These are phyloP conservation scores for Myrica gale DNA, from an alignment of 306 rosid genomes.

Conservation along the genomic window DNA sequence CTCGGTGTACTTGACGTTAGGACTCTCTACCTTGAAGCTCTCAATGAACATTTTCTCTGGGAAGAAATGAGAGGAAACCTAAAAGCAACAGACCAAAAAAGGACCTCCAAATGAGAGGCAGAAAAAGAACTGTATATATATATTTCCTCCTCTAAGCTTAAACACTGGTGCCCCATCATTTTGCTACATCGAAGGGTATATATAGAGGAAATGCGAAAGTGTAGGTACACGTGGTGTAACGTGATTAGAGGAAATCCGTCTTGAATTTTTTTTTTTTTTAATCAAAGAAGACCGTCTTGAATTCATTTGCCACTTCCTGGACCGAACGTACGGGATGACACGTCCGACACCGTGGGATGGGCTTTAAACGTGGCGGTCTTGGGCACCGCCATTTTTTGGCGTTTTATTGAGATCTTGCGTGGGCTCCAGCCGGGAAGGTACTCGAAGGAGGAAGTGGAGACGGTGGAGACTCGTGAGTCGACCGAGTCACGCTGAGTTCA, in stretches of 20 bases:
- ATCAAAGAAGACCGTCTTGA: too few species aligned
- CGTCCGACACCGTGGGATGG: too few species aligned
- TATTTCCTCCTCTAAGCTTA: neutral
- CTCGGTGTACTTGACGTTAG: conserved; percentile 68
- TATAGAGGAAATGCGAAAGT: conserved; percentile 31
- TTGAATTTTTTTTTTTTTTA: too few species aligned
- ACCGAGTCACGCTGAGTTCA: neutral
- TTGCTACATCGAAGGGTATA: conserved; percentile 9
- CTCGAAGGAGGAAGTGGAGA: conserved; percentile 5
- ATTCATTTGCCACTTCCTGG: neutral
- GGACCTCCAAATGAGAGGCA: neutral
- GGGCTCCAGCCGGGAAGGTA: conserved; percentile 14
- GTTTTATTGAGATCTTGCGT: neutral
- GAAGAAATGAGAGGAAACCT: neutral
- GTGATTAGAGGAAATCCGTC: too few species aligned
- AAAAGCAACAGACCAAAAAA: neutral
- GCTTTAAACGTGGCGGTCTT: conserved; percentile 2
- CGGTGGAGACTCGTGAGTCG: conserved; percentile 1
- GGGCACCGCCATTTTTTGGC: neutral
- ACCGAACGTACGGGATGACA: neutral
- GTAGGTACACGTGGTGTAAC: conserved; percentile 40
- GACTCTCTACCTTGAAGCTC: conserved; percentile 82
- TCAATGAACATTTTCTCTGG: conserved; percentile 65
- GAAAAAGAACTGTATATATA: neutral
- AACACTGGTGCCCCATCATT: neutral